Percentiles rank a stretch among this genome's conserved stretches.
These are phyloP conservation scores for Agaricus subrufescens DNA, from an alignment of 768 basidiomycete species.

Conservation along the genomic window DNA sequence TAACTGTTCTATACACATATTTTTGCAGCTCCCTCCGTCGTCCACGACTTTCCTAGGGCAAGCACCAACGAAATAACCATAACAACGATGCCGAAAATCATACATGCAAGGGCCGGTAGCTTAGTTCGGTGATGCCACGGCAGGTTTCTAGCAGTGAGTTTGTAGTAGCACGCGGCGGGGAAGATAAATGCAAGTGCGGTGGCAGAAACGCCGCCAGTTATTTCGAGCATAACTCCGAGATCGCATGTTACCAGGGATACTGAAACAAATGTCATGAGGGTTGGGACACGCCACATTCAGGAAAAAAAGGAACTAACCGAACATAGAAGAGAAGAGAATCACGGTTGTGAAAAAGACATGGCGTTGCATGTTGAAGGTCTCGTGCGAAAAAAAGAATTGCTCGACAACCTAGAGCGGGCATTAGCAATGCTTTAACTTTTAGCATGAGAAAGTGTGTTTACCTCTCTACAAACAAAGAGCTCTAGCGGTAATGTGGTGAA, in stretches of 20 bases:
- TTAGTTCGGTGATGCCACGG: constrained; percentile 71
- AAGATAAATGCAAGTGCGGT: constrained; percentile 93
- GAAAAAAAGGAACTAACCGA: constrained; percentile 22
- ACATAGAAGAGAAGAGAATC: constrained; percentile 77
- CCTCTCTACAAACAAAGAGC: constrained; percentile 96
- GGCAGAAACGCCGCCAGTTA: constrained; percentile 94
- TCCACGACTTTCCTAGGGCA: constrained; percentile 77
- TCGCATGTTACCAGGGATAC: constrained; percentile 93
- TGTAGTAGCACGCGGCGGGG: constrained; percentile 82
- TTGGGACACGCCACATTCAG: not conserved
- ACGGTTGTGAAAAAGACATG: constrained; percentile 89
- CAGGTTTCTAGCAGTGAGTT: constrained; percentile 50
- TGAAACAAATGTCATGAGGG: constrained; percentile 23
- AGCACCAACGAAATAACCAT: constrained; percentile 75
- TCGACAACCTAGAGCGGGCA: constrained; percentile 69
- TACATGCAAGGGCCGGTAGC: constrained; percentile 71
- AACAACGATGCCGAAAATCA: constrained; percentile 68
- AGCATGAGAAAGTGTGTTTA: constrained; percentile 21
- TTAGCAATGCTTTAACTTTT: not conserved
- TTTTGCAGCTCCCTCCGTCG: constrained; percentile 61
- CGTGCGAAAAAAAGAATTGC: constrained; percentile 91
- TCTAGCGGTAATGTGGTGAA: constrained; percentile 96
- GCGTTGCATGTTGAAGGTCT: constrained; percentile 73
- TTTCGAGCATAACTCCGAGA: constrained; percentile 96
- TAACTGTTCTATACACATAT: constrained; percentile 47